phyloP scores from a whole-genome alignment of 2,329 filamentous ascomycete species.

The Ophiocordyceps camponoti-saundersi region DNA sequence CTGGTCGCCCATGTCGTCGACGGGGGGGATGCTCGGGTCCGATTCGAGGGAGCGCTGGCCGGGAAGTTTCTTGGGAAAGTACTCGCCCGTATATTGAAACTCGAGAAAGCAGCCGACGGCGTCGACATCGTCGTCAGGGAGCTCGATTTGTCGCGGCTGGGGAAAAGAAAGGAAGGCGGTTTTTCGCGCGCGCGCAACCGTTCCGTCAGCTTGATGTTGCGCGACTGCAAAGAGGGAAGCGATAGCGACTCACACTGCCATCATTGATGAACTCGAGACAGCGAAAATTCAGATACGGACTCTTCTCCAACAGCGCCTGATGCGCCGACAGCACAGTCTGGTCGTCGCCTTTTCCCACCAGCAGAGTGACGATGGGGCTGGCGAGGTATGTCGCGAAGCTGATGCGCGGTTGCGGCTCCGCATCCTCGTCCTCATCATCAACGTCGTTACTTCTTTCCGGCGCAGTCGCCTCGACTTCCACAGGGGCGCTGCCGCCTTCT shows the following conservation, averaged over 20 bases:
- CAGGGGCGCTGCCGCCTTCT: conserved; percentile 10
- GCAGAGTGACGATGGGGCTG: conserved; percentile 51
- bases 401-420: conserved; percentile 9
- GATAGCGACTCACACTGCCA: conserved; percentile 40
- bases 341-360: conserved; percentile 41
- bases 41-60: conserved; percentile 51
- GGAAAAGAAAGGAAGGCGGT: background rate
- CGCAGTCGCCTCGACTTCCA: conserved; percentile 15
- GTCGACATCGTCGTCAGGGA: conserved; percentile 23
- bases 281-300: conserved; percentile 54
- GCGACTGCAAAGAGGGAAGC: no score
- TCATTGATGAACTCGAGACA: conserved; percentile 45
- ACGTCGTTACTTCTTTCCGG: conserved; percentile 11
- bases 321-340: conserved; percentile 59
- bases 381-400: conserved; percentile 43
- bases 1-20: conserved; percentile 66
- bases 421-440: conserved; percentile 12
- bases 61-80: conserved; percentile 56
- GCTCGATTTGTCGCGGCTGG: conserved; percentile 48
- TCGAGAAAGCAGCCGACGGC: conserved; percentile 23
- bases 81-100: conserved; percentile 23
- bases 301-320: conserved; percentile 56
- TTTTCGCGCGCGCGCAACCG: no score
- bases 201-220: no score
- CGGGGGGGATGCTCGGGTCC: conserved; percentile 44